Conservation (phyloP, 345 rosid species). For the Angophora floribunda region DNA sequence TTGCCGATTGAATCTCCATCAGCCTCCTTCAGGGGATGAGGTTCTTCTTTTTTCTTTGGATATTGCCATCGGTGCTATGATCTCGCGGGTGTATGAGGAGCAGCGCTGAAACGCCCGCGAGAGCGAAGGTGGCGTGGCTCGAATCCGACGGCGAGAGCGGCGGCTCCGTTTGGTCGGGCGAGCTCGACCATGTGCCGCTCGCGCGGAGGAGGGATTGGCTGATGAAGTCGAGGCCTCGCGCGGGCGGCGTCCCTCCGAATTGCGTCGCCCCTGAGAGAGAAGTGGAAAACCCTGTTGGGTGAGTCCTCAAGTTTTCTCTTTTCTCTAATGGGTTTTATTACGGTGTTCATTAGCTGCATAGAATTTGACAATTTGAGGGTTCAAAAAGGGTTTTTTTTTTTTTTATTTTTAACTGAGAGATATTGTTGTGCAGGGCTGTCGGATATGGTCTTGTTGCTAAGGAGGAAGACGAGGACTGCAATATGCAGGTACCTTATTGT, state of each 20-base stretch:
- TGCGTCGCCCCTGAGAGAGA: neutral
- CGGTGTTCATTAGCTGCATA: neutral
- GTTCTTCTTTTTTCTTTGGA: neutral
- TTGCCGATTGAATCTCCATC: neutral
- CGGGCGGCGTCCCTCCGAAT: neutral
- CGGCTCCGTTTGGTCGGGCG: neutral
- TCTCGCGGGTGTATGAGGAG: neutral
- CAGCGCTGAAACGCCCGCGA: neutral
- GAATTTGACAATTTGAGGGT: neutral
- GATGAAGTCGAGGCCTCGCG: neutral
- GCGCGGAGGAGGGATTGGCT: neutral
- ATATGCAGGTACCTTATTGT: neutral
- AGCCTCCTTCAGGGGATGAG: neutral
- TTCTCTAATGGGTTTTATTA: neutral
- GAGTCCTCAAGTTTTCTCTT: neutral
- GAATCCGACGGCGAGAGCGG: neutral
- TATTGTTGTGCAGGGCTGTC: neutral
- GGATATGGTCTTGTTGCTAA: neutral
- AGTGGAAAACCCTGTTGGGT: neutral
- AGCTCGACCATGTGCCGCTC: neutral
- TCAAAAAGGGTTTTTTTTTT: neutral
- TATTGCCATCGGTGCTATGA: neutral
- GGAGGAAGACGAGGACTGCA: neutral
- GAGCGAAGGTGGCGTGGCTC: neutral
- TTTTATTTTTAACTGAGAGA: neutral